Evolutionary conservation across 2,329 filamentous ascomycete species (phyloP), one percentile per base, ranked within the genome.

Genomic region (Thelonectria rubi): DNA sequence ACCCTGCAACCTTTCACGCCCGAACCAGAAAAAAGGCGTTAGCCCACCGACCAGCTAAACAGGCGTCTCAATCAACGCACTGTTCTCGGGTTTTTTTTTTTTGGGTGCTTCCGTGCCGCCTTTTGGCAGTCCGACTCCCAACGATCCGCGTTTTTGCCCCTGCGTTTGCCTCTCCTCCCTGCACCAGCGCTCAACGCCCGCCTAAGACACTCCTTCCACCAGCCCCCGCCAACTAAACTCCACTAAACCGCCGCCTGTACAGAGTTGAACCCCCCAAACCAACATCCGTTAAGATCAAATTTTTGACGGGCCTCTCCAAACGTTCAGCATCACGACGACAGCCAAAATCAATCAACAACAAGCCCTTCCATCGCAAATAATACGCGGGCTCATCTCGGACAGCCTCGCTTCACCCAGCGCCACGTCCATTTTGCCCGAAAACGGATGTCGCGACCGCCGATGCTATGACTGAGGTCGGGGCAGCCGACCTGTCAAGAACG

Each of bases 381-480:
- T 56, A 50, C 65, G 58, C 57, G 68, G 49, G 65, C 72, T 63
- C 72, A 74, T 76, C 74, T 76, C 72, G 47, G 62, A 65, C 60
- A 60, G 60, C 61, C 59, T 64, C 60, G 56, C 58, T 69, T 60
- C 59, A 66, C 59, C 64, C 52, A 39, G 58, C 72, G 63, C 69
- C 67, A 72, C 84, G 82, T 86, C 81, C 82, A 83, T 87, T 88
- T 87, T 82, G 75, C 72, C 79, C 75, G 75, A 82, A 87, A 89
- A 88, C 87, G 86, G 86, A 89, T 89, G 87, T 88, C 85, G 86
- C 85, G 78, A 79, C 81, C 79, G 82, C 81, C 78, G 82, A 86
- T 88, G 87, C 86, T 84, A 89, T 89, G 87, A 88, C 82, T 86
- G 86, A 88, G 86, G 86, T 88, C 83, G 85, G 82, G 80, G 82